Conservation (phyloP, 306 rosid species). For the Pyrus betulifolia region DNA sequence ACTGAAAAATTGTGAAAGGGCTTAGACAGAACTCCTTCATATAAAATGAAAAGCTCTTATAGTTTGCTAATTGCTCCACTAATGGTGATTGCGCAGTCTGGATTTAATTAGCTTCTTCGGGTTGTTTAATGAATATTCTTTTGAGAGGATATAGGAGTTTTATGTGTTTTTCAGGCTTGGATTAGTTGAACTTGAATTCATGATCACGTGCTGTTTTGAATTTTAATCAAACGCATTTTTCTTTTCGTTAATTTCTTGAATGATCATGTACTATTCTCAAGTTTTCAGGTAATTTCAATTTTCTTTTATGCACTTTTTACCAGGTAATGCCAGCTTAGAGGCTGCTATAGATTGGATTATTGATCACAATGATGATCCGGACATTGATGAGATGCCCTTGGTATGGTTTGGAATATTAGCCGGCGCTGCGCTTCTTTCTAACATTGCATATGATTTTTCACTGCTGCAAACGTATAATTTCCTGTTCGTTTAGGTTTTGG, state of each 20-base stretch:
- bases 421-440: not conserved
- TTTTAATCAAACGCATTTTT: not conserved
- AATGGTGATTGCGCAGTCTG: not conserved
- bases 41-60: not conserved
- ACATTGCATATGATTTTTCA: not conserved
- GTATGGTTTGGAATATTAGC: constrained; percentile 26
- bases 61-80: not conserved
- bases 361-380: constrained; percentile 63
- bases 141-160: not conserved
- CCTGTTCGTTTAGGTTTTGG: not conserved
- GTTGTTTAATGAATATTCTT: not conserved
- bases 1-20: no score
- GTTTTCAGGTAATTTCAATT: not conserved
- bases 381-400: constrained; percentile 62
- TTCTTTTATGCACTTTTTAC: constrained; percentile 7
- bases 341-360: constrained; percentile 63
- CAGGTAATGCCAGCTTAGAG: constrained; percentile 56
- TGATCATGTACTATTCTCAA: not conserved
- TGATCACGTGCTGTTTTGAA: not conserved
- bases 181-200: not conserved
- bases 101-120: not conserved
- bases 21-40: not conserved
- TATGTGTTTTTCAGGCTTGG: not conserved
- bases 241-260: no score
- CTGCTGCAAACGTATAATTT: not conserved